Conservation (phyloP, 169 alveolate species). For the Plasmodium billcollinsi region DNA sequence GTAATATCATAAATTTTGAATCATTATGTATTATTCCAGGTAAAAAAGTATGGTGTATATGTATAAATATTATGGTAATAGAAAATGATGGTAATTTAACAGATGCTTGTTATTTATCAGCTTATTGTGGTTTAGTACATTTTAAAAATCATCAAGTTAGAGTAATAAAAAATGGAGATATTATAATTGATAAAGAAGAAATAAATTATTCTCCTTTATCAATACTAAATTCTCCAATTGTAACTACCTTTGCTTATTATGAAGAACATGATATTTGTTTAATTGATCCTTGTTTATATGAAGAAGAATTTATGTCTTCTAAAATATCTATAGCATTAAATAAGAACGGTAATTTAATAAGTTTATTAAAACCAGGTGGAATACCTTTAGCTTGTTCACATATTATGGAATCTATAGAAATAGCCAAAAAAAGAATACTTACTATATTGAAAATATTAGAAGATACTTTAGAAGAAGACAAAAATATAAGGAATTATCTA, state of each 20-base stretch:
- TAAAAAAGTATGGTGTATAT: constrained; percentile 65
- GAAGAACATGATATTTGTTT: constrained; percentile 43
- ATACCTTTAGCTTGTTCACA: constrained; percentile 38
- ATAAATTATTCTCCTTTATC: constrained; percentile 49
- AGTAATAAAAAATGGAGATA: constrained; percentile 11
- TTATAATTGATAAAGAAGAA: constrained; percentile 48
- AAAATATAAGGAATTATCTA: constrained; percentile 41
- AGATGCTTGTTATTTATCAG: constrained; percentile 69
- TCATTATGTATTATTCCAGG: constrained; percentile 66
- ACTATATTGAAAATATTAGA: constrained; percentile 53
- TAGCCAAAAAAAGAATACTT: constrained; percentile 59
- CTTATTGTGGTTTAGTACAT: constrained; percentile 61
- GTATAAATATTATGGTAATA: constrained; percentile 38
- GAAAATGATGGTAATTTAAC: constrained; percentile 71
- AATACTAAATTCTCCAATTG: constrained; percentile 42
- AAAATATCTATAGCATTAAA: constrained; percentile 54
- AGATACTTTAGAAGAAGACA: constrained; percentile 69
- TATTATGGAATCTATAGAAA: constrained; percentile 43
- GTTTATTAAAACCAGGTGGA: constrained; percentile 66
- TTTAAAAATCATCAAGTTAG: constrained; percentile 36
- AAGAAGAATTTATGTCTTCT: constrained; percentile 72
- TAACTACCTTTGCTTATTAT: constrained; percentile 66
- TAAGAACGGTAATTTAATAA: constrained; percentile 39
- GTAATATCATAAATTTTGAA: constrained; percentile 66
- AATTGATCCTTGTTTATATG: constrained; percentile 43